Base-by-base conservation (phyloP, 805 yeast genomes). In the Sugiyamaella marilandica region DNA sequence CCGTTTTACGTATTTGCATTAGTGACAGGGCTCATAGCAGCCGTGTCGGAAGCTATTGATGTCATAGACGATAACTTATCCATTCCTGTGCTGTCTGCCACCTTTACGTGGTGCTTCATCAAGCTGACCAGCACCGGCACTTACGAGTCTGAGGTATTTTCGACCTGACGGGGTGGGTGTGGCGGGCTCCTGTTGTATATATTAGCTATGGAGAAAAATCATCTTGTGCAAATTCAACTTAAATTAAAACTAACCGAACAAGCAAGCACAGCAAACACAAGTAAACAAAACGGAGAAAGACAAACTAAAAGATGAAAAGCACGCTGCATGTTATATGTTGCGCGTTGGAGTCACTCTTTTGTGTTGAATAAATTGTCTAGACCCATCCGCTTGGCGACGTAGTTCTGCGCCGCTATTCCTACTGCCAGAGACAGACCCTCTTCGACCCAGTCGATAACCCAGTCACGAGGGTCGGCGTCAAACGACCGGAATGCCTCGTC, bases 61-160 rank as follows among this genome's bases (percentile, higher is more conserved):
- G 53, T 91, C 13, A 72, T 91, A 70, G 99, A 94, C 69, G 99
- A 94, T 66, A 94, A 94, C 68, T 80, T 94, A 62, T 91, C 98
- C 45, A 92, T 94, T 55, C 99, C 99, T 5, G 88, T 88, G 1
- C 69, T 92, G 41, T 84, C 96, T 18, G 84, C 95, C 5, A 64
- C 77, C 3, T 81, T 85, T 60, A 73, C 90, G 57, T 75, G 76
- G 62, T 69, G 68, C 24, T 74, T 80, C 18, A 75, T 84, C 36
- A 67, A 65, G 58, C 51, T 62, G 18, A 52, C 54, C 11, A 56
- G 43, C 18, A 50, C 49, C 14, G 53, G 47, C 34, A 39, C 54
- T 33, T 52, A 54, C 41, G 59, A 54, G 13, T 35, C 52, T 4
- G 48, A 33, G 13, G 52, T 50, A 11, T 54, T 54, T 41, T 47